Conservation (phyloP, 2,329 filamentous ascomycete genomes). For the Hortaea sp. region DNA sequence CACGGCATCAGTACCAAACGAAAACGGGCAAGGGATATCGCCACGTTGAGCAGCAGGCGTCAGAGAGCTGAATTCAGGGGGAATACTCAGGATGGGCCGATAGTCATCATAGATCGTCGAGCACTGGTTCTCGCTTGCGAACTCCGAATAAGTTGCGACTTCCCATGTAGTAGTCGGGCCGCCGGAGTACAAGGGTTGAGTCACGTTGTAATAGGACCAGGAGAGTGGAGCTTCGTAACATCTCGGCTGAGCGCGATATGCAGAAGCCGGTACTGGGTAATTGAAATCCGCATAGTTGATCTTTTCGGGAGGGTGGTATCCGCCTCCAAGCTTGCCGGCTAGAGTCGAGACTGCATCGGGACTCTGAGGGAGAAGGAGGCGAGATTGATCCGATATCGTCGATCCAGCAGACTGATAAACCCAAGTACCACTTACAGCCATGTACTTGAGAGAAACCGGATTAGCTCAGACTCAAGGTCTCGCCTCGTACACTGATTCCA, state of each 20-base stretch:
- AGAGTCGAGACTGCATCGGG: constrained; percentile 8
- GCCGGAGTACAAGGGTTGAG: not conserved
- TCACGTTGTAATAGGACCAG: not conserved
- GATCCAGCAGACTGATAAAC: constrained; percentile 5
- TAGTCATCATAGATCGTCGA: constrained; percentile 18
- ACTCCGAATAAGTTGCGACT: not conserved
- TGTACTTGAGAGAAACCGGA: constrained; percentile 4
- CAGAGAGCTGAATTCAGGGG: constrained; percentile 10
- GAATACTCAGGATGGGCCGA: constrained; percentile 11
- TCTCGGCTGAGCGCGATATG: constrained; percentile 16
- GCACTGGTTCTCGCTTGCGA: constrained; percentile 11
- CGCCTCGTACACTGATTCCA: no score
- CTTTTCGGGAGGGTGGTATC: constrained; percentile 4
- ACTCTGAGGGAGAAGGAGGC: constrained; percentile 10
- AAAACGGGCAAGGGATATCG: constrained; percentile 3
- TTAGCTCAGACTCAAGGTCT: no score
- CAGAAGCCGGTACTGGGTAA: constrained; percentile 9
- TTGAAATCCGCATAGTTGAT: constrained; percentile 15
- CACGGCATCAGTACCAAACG: constrained; percentile 5
- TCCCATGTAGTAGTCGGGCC: not conserved
- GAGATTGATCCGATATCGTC: constrained; percentile 3
- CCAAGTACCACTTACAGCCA: constrained; percentile 12
- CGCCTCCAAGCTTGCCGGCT: constrained; percentile 10
- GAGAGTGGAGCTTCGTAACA: constrained; percentile 5
- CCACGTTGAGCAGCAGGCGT: not conserved